Conservation (phyloP, 495 filamentous ascomycete species). For the Staphylotrichum longicolle region DNA sequence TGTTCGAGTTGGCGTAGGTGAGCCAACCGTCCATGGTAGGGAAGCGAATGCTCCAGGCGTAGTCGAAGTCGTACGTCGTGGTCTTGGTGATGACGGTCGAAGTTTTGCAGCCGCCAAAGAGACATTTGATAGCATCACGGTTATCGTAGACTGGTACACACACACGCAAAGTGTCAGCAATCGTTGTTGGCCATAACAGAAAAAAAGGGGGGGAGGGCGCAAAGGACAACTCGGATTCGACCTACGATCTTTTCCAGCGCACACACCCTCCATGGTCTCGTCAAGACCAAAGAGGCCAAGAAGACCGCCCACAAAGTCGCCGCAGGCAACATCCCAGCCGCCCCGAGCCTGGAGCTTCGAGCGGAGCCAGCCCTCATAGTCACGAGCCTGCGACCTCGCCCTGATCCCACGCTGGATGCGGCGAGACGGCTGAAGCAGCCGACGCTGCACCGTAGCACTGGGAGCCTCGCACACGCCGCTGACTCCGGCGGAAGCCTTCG, state of each 20-base stretch:
- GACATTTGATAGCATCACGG: constrained; percentile 7
- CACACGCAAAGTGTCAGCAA: not conserved
- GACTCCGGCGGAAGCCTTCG: too few relatives aligned
- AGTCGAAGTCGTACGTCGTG: constrained; percentile 1
- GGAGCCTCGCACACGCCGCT: not conserved
- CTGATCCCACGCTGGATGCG: constrained; percentile 2
- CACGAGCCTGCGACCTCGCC: not conserved
- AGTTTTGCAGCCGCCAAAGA: constrained; percentile 3
- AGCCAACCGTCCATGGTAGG: constrained; percentile 1
- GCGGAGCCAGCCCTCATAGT: not conserved
- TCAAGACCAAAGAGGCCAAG: not conserved
- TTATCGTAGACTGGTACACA: not conserved
- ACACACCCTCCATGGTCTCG: not conserved
- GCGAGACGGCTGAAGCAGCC: constrained; percentile 6
- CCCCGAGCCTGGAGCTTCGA: not conserved
- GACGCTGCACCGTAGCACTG: not conserved
- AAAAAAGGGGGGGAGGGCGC: not conserved
- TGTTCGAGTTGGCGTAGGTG: not conserved
- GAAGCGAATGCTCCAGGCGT: not conserved
- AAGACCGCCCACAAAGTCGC: not conserved
- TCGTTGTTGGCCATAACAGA: not conserved
- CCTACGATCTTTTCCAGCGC: not conserved
- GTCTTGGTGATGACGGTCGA: not conserved
- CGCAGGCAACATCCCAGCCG: not conserved
- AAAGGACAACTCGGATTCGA: not conserved